Evolutionary conservation across 352 stramenopile species (phyloP), one percentile per base, ranked within the genome.

Genomic region (Globisporangium spiculum): DNA sequence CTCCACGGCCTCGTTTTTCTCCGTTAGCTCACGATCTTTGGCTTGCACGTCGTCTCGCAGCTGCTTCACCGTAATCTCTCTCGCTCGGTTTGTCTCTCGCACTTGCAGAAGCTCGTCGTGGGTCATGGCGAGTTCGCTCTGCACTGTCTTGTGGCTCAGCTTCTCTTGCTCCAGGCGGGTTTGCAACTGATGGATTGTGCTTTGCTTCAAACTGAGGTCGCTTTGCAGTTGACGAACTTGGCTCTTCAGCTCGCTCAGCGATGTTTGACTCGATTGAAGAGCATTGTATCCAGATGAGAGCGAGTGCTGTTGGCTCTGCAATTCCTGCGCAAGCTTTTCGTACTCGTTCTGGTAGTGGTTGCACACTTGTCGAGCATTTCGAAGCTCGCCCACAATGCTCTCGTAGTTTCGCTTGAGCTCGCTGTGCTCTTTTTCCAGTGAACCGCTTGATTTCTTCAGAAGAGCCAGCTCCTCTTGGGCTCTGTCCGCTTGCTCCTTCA

Each of bases 261-360:
- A 84, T 7, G 71, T 76, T 44, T 90, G 79, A 14, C 75, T 88
- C 4, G 76, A 81, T 46, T 91, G 73, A 7, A 93, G 68, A 3
- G 82, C 83, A 2, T 66, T 36, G 61, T 90, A 75, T 8, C 77
- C 83, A 3, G 80, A 84, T 1, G 81, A 88, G 5, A 88, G 66
- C 9, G 81, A 89, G 9, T 88, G 78, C 6, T 93, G 81, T 26
- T 91, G 82, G 20, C 67, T 70, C 32, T 83, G 79, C 0, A 89
- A 54, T 44, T 93, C 86, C 38, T 83, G 82, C 9, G 85, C 78
- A 9, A 93, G 55, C 58, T 90, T 89, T 60, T 93, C 86, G 48
- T 87, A 92, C 63, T 93, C 83, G 50, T 73, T 87, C 55, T 93
- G 84, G 52, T 92, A 91, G 67, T 93, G 78, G 5, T 81, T 82